Base-by-base conservation (phyloP, 1,139 yeast genomes). In the Blastobotrys indianensis region DNA sequence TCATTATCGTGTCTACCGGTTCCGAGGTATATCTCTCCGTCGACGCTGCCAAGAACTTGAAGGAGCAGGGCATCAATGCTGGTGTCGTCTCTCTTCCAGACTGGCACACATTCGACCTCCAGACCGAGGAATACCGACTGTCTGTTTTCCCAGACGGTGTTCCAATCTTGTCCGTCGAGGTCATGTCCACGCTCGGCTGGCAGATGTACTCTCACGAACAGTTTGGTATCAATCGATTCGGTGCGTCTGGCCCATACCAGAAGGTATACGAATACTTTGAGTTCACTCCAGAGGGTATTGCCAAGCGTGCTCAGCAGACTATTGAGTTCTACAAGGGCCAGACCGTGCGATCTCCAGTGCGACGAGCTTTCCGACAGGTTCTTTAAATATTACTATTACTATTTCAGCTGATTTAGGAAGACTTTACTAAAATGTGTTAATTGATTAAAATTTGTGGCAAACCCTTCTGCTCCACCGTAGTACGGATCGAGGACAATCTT, bases 111-210 rank as follows among this genome's bases (percentile, higher is more conserved):
- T 94, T 92, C 65, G 95, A 86, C 73, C 67, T 74, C 62, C 98
- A 94, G 78, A 60, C 87, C 30, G 64, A 71, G 55, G 90, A 81
- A 60, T 94, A 92, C 77, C 77, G 74, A 72, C 76, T 85, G 64
- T 76, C 86, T 47, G 94, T 92, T 52, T 77, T 92, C 69, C 98
- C 98, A 66, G 94, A 90, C 66, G 94, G 94, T 63, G 81, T 85
- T 47, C 98, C 98, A 69, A 81, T 87, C 65, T 60, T 94, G 71
- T 87, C 97, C 49, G 86, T 90, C 58, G 99, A 94, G 78, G 98
- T 90, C 51, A 77, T 88, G 82, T 70, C 94, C 50, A 82, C 96
- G 52, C 75, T 77, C 60, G 97, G 97, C 54, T 94, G 98, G 99
- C 75, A 82, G 62, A 85, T 83, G 72, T 94, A 88, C 76, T 80